Evolutionary conservation across 1,139 yeast species (phyloP), one percentile per base, ranked within the genome.

Genomic region (Geotrichum fermentans): DNA sequence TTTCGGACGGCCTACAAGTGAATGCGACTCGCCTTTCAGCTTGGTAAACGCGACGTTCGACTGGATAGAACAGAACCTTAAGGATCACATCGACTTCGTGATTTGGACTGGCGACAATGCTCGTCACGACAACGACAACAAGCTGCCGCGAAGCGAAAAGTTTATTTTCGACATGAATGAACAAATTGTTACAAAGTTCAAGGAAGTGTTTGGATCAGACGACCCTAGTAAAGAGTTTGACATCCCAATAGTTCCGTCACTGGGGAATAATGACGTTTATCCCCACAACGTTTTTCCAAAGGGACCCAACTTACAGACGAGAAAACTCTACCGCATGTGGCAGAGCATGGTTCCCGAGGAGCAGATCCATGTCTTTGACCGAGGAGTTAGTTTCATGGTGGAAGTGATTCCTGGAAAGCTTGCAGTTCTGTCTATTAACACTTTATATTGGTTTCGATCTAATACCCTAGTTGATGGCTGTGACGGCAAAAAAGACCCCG

Each of bases 31-130:
- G 1, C 89, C 96, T 2, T 65, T 79, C 62, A 64, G 68, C 0
- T 67, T 87, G 44, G 79, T 83, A 67, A 70, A 80, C 18, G 74
- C 73, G 13, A 86, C 95, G 0, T 69, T 87, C 49, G 63, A 73
- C 40, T 87, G 94, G 94, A 69, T 86, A 1, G 66, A 71, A 24
- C 70, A 73, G 7, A 80, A 85, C 56, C 64, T 85, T 50, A 77
- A 74, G 54, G 94, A 84, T 61, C 80, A 85, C 56, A 80, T 87
- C 45, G 96, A 87, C 64, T 87, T 87, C 63, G 82, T 87, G 28
- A 76, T 87, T 14, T 87, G 96, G 96, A 86, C 95, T 0, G 96
- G 96, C 30, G 96, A 87, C 66, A 87, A 86, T 59, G 79, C 84
- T 39, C 74, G 96, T 50, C 96, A 87, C 63, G 96, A 87, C 64